Conservation (phyloP, 2,329 filamentous ascomycete genomes). For the Chaetomium sp. region DNA sequence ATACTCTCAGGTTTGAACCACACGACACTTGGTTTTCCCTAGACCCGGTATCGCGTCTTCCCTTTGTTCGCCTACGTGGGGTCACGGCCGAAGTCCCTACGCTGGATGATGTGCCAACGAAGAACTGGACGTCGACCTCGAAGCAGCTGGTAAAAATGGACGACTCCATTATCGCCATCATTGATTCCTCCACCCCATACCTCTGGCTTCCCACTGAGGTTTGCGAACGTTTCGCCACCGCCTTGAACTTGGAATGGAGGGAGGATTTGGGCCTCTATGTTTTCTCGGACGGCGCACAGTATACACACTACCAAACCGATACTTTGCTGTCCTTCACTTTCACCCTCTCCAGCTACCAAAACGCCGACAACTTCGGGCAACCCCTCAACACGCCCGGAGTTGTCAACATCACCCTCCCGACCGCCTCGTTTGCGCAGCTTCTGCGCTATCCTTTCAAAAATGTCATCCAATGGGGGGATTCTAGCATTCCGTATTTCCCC, state of each 20-base stretch:
- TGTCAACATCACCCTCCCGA: slow-evolving; percentile 50
- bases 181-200: slow-evolving; percentile 60
- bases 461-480: slow-evolving; percentile 38
- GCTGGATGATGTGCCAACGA: slow-evolving; percentile 26
- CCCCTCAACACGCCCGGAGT: slow-evolving; percentile 45
- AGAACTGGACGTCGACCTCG: slow-evolving; percentile 36
- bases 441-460: slow-evolving; percentile 45
- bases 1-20: slow-evolving; percentile 52
- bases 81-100: slow-evolving; percentile 38
- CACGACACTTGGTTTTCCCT: slow-evolving; percentile 56
- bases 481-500: slow-evolving; percentile 57
- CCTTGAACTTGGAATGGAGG: slow-evolving; percentile 61
- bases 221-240: slow-evolving; percentile 58
- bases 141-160: slow-evolving; percentile 39
- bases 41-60: slow-evolving; percentile 48
- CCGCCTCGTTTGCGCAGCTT: slow-evolving; percentile 43
- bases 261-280: slow-evolving; percentile 58
- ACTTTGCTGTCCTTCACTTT: slow-evolving; percentile 51
- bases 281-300: slow-evolving; percentile 50
- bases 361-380: slow-evolving; percentile 44
- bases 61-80: slow-evolving; percentile 54
- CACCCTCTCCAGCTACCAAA: slow-evolving; percentile 49
- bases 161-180: slow-evolving; percentile 43
- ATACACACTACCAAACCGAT: slow-evolving; percentile 38
- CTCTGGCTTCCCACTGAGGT: slow-evolving; percentile 55